Percentiles rank a stretch among this genome's conserved stretches.
Conservation (phyloP, 2,329 filamentous ascomycete genomes). For the Hypoxylon sp. region DNA sequence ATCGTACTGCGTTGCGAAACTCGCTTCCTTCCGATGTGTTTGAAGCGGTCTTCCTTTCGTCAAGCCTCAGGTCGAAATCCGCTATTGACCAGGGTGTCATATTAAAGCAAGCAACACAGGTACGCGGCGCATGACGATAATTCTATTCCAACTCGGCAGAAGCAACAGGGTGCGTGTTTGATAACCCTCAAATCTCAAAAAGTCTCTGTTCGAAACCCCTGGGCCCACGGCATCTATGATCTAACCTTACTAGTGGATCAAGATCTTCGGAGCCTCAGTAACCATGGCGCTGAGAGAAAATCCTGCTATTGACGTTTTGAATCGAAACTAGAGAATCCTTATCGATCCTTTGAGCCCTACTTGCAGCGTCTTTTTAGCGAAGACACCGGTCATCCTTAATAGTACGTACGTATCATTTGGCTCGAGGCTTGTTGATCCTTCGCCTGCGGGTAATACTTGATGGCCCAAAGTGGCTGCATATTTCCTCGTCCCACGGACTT, state of each 20-base stretch:
- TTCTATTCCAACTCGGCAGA: conserved; percentile 31
- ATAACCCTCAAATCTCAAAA: conserved; percentile 40
- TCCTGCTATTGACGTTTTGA: conserved; percentile 35
- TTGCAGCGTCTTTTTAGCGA: neutral
- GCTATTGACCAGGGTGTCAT: conserved; percentile 29
- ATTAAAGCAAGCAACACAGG: conserved; percentile 24
- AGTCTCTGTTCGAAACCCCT: conserved; percentile 24
- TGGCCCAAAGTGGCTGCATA: conserved; percentile 34
- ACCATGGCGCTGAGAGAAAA: conserved; percentile 11
- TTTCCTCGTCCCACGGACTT: conserved; percentile 7
- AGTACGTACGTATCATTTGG: conserved; percentile 17
- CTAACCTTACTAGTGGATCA: conserved; percentile 35
- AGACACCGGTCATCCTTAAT: neutral
- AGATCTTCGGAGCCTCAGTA: conserved; percentile 38
- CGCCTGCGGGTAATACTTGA: conserved; percentile 33
- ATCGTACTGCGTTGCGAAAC: conserved; percentile 43
- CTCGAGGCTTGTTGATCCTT: conserved; percentile 40
- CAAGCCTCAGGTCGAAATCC: conserved; percentile 28
- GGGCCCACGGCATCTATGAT: conserved; percentile 35
- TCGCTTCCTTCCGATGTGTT: conserved; percentile 45
- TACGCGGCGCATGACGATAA: conserved; percentile 31
- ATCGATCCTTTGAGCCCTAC: conserved; percentile 33
- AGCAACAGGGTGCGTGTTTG: conserved; percentile 39
- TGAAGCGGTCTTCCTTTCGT: conserved; percentile 39
- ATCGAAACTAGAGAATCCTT: conserved; percentile 41